Evolutionary conservation across 768 basidiomycete species (phyloP), one percentile per base, ranked within the genome.

Genomic region (Pulveroboletus sp.): DNA sequence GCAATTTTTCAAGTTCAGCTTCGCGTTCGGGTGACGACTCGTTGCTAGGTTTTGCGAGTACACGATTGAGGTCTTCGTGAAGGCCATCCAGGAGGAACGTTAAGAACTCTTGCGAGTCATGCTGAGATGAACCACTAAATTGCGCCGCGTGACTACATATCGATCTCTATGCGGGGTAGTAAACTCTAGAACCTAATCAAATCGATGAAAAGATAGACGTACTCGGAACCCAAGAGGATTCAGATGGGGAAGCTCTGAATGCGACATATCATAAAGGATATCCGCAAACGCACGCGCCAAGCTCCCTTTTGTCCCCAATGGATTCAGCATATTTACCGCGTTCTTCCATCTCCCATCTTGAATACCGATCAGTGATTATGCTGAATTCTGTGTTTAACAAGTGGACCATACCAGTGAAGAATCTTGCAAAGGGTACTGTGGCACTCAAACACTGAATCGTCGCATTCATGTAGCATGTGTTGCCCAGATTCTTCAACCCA

Each of bases 391-490:
- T 37, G 11, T 45, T 48, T 27, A 36, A 27, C 48, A 44, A 43
- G 18, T 53, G n/a, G 18, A 15, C 42, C 44, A 33, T 63, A 93
- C 93, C 87, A 5, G 83, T 85, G 61, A 99, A 98, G 72, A 94
- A 97, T 47, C 84, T 78, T 28, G 93, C 82, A 67, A 99, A 95
- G 0, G 95, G 95, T 7, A 89, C 82, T 0, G 95, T 96, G 0
- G 94, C 94, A 64, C 86, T 93, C 63, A 99, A 73, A 67, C 96
- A 99, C 69, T 99, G 96, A 14, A 99, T 81, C 6, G 93, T 93
- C 28, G 96, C 90, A 66, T 98, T 98, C 93, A 98, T 98, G 65
- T 98, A 99, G 67, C 96, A 99, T 8, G 96, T 99, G 66, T 97
- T 98, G 15, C 89, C 86, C 53, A 98, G 64, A 65, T 99, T 99